phyloP scores from a whole-genome alignment of 371 early-diverging fungal genomes.

The Gilbertella persicaria region DNA sequence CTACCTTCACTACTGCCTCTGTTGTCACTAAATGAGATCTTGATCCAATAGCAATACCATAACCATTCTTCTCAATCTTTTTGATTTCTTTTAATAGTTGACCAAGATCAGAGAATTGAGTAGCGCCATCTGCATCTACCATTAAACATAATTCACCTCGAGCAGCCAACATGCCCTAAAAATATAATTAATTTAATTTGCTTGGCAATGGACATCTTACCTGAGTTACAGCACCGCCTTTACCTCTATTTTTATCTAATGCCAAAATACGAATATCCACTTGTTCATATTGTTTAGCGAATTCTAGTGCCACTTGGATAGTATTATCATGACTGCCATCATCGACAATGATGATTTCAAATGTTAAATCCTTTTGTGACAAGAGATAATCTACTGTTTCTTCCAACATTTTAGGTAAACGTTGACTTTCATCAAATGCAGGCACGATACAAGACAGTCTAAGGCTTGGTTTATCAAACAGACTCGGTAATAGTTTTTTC shows the following conservation, averaged over 20 bases:
- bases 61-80: slow-evolving; percentile 44
- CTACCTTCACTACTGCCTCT: slow-evolving; percentile 93
- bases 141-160: slow-evolving; percentile 83
- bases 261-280: slow-evolving; percentile 74
- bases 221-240: slow-evolving; percentile 94
- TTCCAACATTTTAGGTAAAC: slow-evolving; percentile 82
- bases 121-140: slow-evolving; percentile 97
- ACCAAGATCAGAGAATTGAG: slow-evolving; percentile 82
- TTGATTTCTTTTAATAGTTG: slow-evolving; percentile 53
- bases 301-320: slow-evolving; percentile 62
- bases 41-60: slow-evolving; percentile 84
- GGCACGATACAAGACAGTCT: slow-evolving; percentile 85
- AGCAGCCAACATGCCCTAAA: slow-evolving; percentile 79
- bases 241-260: slow-evolving; percentile 86
- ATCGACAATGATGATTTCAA: slow-evolving; percentile 89
- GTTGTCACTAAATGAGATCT: slow-evolving; percentile 87
- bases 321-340: slow-evolving; percentile 89
- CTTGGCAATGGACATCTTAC: no score
- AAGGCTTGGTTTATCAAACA: slow-evolving; percentile 55
- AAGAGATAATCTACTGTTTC: slow-evolving; percentile 76
- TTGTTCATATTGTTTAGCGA: slow-evolving; percentile 58
- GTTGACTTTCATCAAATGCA: slow-evolving; percentile 87
- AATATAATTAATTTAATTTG: no score
- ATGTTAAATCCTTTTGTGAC: slow-evolving; percentile 53
- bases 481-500: slow-evolving; percentile 32